Conservation (phyloP, 768 basidiomycete genomes). For the Boletus sensibilis region DNA sequence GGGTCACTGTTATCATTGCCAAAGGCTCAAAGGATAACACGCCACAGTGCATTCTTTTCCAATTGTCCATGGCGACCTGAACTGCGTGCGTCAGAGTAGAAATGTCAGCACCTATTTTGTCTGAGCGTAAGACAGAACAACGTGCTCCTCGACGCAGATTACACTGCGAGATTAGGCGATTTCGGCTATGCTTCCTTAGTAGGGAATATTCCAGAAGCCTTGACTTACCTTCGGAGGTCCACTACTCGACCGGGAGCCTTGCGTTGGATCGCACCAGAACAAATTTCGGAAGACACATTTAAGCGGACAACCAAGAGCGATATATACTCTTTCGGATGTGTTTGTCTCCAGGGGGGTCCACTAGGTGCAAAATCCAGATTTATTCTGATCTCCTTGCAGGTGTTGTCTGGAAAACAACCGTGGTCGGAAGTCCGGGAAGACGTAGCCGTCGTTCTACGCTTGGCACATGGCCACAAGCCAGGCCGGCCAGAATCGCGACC, state of each 20-base stretch:
- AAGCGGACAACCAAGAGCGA: not conserved
- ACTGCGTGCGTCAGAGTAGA: not conserved
- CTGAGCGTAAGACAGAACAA: not conserved
- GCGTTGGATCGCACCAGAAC: not conserved
- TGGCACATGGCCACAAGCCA: not conserved
- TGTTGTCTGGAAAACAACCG: not conserved
- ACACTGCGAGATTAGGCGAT: not conserved
- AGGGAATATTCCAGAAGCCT: not conserved
- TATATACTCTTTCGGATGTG: not conserved
- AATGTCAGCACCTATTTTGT: not conserved
- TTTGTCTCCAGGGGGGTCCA: not conserved
- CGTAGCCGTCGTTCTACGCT: not conserved
- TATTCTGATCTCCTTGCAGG: not conserved
- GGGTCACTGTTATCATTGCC: not conserved
- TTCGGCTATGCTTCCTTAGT: not conserved
- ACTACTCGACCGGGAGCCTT: not conserved
- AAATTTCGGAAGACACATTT: not conserved
- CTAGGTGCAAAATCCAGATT: not conserved
- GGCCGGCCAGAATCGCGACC: not conserved
- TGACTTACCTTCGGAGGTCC: not conserved
- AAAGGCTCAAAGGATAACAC: not conserved
- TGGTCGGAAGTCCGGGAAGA: not conserved
- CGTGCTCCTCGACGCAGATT: not conserved
- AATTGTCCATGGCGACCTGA: not conserved
- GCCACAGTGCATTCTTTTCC: not conserved